These are phyloP conservation scores for Diaporthe longicolla DNA, from an alignment of 2,329 filamentous ascomycete genomes.

Conservation along the genomic window DNA sequence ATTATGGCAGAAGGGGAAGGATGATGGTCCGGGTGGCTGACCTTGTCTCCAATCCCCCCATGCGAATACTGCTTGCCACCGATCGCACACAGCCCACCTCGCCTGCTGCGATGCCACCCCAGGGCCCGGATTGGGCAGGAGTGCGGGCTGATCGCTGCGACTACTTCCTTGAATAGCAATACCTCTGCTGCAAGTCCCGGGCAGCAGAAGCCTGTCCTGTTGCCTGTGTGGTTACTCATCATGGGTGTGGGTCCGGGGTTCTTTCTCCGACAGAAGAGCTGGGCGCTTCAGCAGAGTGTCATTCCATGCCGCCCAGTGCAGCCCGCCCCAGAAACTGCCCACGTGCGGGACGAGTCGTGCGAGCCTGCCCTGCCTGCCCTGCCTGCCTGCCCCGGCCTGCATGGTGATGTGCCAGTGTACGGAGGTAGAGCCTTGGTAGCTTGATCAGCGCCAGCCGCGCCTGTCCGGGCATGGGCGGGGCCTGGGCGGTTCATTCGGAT, in stretches of 20 bases:
- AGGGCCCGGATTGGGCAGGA: conserved; percentile 18
- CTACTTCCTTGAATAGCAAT: conserved; percentile 1
- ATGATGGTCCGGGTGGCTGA: conserved; percentile 21
- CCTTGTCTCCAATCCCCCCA: not conserved
- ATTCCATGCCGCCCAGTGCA: too few species aligned
- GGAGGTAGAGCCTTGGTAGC: not conserved
- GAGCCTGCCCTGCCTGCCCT: not conserved
- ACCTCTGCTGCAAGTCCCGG: not conserved
- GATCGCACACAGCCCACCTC: not conserved
- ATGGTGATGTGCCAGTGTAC: not conserved
- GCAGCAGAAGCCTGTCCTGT: too few species aligned
- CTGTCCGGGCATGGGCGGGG: not conserved
- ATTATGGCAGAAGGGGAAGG: not conserved
- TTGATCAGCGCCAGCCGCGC: not conserved
- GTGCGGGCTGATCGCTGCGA: conserved; percentile 3
- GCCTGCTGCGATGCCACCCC: conserved; percentile 3
- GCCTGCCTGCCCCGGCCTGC: not conserved
- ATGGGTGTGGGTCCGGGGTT: not conserved
- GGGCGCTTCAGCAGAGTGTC: conserved; percentile 16
- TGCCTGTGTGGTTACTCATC: not conserved
- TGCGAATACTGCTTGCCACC: not conserved
- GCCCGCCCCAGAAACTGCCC: conserved; percentile 23
- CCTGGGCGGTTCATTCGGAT: conserved; percentile 14
- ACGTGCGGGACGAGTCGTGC: conserved; percentile 27
- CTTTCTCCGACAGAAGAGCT: not conserved